Evolutionary conservation across 108 stramenopile species (phyloP).

Genomic region (Fistulifera pelliculosa): DNA sequence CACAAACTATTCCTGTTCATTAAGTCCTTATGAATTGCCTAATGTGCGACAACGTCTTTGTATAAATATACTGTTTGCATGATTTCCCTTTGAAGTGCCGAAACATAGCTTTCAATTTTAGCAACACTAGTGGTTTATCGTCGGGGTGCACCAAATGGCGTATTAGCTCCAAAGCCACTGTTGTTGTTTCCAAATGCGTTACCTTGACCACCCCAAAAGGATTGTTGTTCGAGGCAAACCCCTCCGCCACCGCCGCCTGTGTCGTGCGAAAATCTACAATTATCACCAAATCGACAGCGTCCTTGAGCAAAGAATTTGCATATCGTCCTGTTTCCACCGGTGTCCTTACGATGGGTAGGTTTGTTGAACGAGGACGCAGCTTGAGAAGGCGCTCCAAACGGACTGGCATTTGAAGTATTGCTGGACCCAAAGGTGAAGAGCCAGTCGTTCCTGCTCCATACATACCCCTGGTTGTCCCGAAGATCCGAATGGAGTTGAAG

Average conservation of each 20-base stretch:
- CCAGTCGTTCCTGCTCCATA: constrained; percentile 18
- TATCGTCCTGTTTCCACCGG: constrained; percentile 13
- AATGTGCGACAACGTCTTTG: too few species aligned
- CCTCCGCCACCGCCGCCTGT: constrained; percentile 9
- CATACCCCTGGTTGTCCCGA: constrained; percentile 8
- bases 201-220: constrained; percentile 6
- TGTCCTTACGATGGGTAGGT: constrained; percentile 12
- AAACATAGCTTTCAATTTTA: too few species aligned
- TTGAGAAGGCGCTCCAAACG: constrained; percentile 19
- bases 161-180: too few species aligned
- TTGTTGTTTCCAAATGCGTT: too few species aligned
- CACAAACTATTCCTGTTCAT: background rate
- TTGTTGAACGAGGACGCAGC: background rate
- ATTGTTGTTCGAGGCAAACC: background rate
- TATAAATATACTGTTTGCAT: too few species aligned
- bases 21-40: too few species aligned
- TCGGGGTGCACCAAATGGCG: too few species aligned
- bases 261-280: constrained; percentile 72
- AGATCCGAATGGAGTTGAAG: constrained; percentile 12
- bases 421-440: background rate
- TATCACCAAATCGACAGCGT: constrained; percentile 51
- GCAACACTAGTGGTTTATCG: too few species aligned
- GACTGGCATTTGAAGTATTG: constrained; percentile 8
- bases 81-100: too few species aligned
- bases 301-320: constrained; percentile 76